Percentiles rank a stretch among this genome's conserved stretches.
Conservation (phyloP, 2,329 filamentous ascomycete genomes). For the Aureobasidium melanogenum region DNA sequence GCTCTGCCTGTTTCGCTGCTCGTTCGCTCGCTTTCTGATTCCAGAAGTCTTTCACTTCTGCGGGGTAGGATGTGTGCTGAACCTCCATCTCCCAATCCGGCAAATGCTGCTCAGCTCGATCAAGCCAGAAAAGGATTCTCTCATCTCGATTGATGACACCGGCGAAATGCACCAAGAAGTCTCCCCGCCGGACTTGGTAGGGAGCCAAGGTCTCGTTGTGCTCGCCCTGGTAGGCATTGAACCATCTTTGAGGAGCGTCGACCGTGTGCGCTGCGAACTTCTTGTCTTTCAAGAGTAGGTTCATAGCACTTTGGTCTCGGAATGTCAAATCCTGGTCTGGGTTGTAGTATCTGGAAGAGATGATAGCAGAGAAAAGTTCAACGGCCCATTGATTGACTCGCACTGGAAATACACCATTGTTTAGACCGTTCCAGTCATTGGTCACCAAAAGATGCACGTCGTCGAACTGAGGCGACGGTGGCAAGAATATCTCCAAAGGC, state of each 20-base stretch:
- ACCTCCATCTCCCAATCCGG: constrained; percentile 32
- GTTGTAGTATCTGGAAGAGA: constrained; percentile 31
- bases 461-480: constrained; percentile 27
- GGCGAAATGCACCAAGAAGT: constrained; percentile 37
- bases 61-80: constrained; percentile 28
- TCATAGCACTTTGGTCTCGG: constrained; percentile 35
- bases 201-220: constrained; percentile 28
- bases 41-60: constrained; percentile 30
- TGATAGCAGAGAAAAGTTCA: constrained; percentile 30
- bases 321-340: constrained; percentile 28
- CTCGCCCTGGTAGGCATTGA: constrained; percentile 35
- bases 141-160: constrained; percentile 27
- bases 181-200: constrained; percentile 31
- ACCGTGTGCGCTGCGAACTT: constrained; percentile 1
- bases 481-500: constrained; percentile 32
- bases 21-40: constrained; percentile 15
- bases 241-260: constrained; percentile 32
- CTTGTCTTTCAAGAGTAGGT: constrained; percentile 25
- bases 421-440: constrained; percentile 34
- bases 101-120: constrained; percentile 28
- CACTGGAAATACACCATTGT: constrained; percentile 36
- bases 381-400: constrained; percentile 33
- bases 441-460: constrained; percentile 30
- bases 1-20: not conserved
- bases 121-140: constrained; percentile 31